Evolutionary conservation across 2,329 filamentous ascomycete genomes (phyloP), one percentile per base, ranked within the genome.

Genomic region (Hyphodiscus sp.): DNA sequence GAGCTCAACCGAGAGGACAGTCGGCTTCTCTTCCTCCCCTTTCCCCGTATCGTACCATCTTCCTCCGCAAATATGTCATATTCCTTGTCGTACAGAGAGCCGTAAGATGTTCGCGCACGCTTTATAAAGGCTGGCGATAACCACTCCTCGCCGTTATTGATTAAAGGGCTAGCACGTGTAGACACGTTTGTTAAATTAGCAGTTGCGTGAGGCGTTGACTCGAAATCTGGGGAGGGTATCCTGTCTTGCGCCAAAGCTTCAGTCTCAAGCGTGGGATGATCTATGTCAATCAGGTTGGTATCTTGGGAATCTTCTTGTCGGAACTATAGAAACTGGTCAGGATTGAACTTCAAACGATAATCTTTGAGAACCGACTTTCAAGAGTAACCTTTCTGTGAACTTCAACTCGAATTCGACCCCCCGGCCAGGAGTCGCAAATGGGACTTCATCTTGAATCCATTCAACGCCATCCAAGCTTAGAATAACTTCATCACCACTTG

Each of bases 41-140:
- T 81, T 5, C 79, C 81, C 38, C 72, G 77, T 20, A 80, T 73
- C 43, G 76, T 77, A 1, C 80, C 80, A 67, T 87, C 82, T 23
- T 87, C 86, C 55, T 89, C 84, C 15, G 66, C 68, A 49, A 92
- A 85, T 2, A 83, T 79, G 62, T 91, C 84, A 58, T 82, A 78
- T 1, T 76, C 77, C 4, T 77, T 77, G 58, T 87, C 81, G 49
- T 86, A 81, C 0, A 86, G 70, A 0, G 82, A 81, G 1, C 85
- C 85, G 52, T 86, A 86, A 0, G 87, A 91, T 3, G 86, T 73
- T 52, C 86, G 77, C 15, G 81, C 78, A 50, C 86, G 78, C 67
- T 87, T 91, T 19, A 89, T 71, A 61, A 95, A 95, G 0, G 89
- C 88, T 0, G 91, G 91, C 2, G 90, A 95, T 4, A 80, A 75